A percentile compares a stretch with the other conserved stretches of the same genome.
Conservation (phyloP, 148 eudicot species). For the Amaranthus palmeri region DNA sequence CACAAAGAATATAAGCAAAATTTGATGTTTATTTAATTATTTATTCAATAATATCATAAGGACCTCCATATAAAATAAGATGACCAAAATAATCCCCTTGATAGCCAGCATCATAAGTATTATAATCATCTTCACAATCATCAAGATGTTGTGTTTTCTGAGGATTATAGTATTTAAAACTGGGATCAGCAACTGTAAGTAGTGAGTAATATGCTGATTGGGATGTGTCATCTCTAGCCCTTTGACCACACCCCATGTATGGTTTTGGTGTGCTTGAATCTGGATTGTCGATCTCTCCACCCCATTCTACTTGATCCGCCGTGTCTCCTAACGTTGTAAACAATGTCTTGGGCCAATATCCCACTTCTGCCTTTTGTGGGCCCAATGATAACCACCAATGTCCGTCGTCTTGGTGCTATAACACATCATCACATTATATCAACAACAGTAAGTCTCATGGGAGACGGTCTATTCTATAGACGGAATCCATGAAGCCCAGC, state of each 20-base stretch:
- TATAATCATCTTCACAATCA: neutral
- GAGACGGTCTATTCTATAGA: too few species aligned
- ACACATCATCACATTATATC: neutral
- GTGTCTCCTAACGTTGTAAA: neutral
- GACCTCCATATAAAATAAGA: constrained; percentile 17
- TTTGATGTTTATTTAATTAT: too few species aligned
- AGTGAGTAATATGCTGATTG: neutral
- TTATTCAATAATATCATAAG: neutral
- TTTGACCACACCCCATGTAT: constrained; percentile 4
- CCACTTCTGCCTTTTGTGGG: neutral
- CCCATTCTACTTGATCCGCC: constrained; percentile 16
- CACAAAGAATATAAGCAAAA: too few species aligned
- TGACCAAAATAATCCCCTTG: neutral
- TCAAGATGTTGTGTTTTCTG: neutral
- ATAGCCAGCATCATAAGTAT: neutral
- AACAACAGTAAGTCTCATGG: too few species aligned
- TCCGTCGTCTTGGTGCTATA: constrained; percentile 14
- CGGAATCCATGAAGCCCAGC: too few species aligned
- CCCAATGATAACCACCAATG: constrained; percentile 19
- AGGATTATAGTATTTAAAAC: neutral
- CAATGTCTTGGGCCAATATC: constrained; percentile 16
- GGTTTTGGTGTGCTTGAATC: neutral
- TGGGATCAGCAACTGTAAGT: neutral
- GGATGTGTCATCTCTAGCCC: neutral
- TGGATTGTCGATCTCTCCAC: constrained; percentile 21